These are phyloP conservation scores for Calonectria crousiana DNA, from an alignment of 2,329 filamentous ascomycete species.

Conservation along the genomic window DNA sequence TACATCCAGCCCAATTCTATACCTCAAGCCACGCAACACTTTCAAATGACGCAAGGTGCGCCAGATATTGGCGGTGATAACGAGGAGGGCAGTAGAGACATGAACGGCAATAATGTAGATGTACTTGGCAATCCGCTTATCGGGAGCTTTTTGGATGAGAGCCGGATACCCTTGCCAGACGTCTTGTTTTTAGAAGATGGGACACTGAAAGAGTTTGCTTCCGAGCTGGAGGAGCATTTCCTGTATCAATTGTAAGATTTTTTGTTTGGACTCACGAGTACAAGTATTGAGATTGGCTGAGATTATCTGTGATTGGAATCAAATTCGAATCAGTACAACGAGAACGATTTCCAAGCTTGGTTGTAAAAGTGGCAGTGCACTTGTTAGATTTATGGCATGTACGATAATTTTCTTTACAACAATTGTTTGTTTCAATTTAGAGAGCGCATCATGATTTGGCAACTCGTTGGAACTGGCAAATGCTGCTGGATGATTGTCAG, in stretches of 20 bases:
- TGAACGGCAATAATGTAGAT: constrained; percentile 37
- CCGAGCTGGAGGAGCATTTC: constrained; percentile 45
- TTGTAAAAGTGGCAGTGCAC: too few species aligned
- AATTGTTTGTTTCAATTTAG: too few species aligned
- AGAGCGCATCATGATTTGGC: too few species aligned
- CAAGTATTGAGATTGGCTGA: not conserved
- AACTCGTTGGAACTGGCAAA: too few species aligned
- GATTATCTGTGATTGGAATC: not conserved
- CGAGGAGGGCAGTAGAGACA: not conserved
- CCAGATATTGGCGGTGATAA: not conserved
- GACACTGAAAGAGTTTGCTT: constrained; percentile 40
- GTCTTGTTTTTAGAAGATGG: constrained; percentile 42
- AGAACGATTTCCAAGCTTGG: too few species aligned
- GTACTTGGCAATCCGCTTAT: constrained; percentile 43
- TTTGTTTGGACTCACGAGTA: not conserved
- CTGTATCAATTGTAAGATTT: constrained; percentile 23
- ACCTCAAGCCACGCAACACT: not conserved
- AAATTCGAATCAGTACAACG: not conserved
- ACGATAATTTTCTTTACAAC: not conserved
- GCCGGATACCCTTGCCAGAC: constrained; percentile 41
- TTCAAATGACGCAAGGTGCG: constrained; percentile 22
- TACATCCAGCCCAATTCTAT: not conserved
- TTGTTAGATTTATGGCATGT: not conserved
- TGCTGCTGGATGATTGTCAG: too few species aligned
- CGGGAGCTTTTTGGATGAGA: constrained; percentile 45